phyloP scores from a whole-genome alignment of 2,329 filamentous ascomycete genomes.

The Pseudonectria foliicola region DNA sequence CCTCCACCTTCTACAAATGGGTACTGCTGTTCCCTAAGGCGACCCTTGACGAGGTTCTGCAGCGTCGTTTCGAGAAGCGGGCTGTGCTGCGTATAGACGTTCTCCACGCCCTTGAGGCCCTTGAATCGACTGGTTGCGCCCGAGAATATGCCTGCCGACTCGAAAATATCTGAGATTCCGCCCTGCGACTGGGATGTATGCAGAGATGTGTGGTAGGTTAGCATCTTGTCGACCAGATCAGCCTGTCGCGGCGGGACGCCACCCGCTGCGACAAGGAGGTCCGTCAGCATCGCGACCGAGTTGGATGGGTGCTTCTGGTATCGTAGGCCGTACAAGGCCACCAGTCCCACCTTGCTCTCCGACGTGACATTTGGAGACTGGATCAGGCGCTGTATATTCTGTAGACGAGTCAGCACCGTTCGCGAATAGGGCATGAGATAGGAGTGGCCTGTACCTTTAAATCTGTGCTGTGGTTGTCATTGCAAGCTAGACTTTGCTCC shows the following conservation, averaged over 20 bases:
- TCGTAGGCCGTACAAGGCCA: conserved; percentile 89
- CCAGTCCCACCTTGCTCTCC: conserved; percentile 80
- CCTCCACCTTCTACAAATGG: conserved; percentile 88
- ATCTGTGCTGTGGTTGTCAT: conserved; percentile 87
- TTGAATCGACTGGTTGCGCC: conserved; percentile 84
- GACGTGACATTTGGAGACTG: conserved; percentile 68
- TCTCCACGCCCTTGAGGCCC: conserved; percentile 93
- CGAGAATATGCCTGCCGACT: conserved; percentile 84
- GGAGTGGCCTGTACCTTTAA: conserved; percentile 59
- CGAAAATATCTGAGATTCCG: conserved; percentile 86
- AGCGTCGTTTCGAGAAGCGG: conserved; percentile 80
- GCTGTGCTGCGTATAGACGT: conserved; percentile 97
- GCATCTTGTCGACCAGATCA: conserved; percentile 71
- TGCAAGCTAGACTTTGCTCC: conserved; percentile 94
- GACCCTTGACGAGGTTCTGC: conserved; percentile 88
- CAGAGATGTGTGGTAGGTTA: conserved; percentile 80
- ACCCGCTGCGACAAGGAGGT: conserved; percentile 79
- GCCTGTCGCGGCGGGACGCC: conserved; percentile 69
- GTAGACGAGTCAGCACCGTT: conserved; percentile 15
- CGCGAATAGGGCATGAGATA: neutral
- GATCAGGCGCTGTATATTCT: conserved; percentile 82
- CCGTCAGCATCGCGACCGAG: conserved; percentile 74
- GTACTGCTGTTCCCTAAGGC: conserved; percentile 77
- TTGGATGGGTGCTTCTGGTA: conserved; percentile 85
- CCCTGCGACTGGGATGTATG: conserved; percentile 68